These are phyloP conservation scores for Pugionium cornutum DNA, from an alignment of 345 rosid species.

Conservation along the genomic window DNA sequence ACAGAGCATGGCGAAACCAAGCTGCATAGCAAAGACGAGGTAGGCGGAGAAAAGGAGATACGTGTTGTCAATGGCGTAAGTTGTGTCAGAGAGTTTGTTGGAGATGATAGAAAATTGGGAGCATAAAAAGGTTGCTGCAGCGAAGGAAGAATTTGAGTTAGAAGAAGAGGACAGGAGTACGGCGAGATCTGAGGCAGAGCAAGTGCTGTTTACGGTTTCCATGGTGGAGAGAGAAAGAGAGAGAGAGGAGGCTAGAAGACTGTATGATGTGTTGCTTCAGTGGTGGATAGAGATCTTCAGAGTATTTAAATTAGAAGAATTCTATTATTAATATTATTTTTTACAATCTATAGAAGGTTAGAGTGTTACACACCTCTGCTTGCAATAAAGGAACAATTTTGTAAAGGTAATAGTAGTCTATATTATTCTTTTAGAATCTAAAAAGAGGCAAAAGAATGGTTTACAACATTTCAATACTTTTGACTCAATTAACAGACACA, in stretches of 20 bases:
- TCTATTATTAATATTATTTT: not conserved
- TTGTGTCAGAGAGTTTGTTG: constrained; percentile 46
- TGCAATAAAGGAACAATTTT: too few species aligned
- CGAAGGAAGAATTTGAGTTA: constrained; percentile 24
- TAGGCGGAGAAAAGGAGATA: constrained; percentile 84
- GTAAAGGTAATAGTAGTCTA: too few species aligned
- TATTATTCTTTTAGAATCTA: too few species aligned
- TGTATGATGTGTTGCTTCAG: not conserved
- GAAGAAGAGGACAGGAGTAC: constrained; percentile 35
- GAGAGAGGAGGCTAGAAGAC: not conserved
- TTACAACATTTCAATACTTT: too few species aligned
- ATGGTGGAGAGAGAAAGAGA: constrained; percentile 8
- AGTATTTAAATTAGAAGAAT: constrained; percentile 3
- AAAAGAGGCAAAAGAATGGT: too few species aligned
- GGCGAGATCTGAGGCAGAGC: constrained; percentile 49
- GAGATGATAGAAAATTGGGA: constrained; percentile 44
- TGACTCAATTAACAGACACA: too few species aligned
- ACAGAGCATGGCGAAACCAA: constrained; percentile 86
- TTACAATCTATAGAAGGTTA: not conserved
- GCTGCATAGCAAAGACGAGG: constrained; percentile 80
- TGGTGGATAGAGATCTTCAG: constrained; percentile 1
- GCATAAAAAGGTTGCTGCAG: constrained; percentile 56
- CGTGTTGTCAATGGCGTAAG: constrained; percentile 61
- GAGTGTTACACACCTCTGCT: not conserved
- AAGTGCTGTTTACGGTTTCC: constrained; percentile 32